Conservation (phyloP, 352 stramenopile species). For the Peronospora farinosa region DNA sequence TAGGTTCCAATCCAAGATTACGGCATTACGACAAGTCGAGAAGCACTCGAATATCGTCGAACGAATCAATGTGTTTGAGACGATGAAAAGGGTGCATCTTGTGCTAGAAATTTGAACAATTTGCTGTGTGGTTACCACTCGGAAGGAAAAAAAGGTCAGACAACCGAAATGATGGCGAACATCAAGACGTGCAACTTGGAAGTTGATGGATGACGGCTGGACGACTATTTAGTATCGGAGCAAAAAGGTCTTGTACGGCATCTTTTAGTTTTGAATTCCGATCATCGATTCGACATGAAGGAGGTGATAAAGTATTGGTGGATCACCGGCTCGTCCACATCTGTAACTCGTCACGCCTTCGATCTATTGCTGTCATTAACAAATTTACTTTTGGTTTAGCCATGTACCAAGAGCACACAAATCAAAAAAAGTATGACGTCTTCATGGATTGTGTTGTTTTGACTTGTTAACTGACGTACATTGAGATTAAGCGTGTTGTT, state of each 20-base stretch:
- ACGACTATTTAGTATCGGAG: constrained; percentile 46
- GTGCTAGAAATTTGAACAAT: constrained; percentile 86
- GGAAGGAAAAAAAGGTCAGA: constrained; percentile 56
- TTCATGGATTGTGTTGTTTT: background rate
- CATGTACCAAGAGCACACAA: constrained; percentile 52
- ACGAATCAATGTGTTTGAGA: constrained; percentile 78
- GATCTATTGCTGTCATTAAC: constrained; percentile 52
- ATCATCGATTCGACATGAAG: constrained; percentile 54
- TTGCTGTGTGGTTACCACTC: constrained; percentile 77
- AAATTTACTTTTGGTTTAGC: constrained; percentile 62
- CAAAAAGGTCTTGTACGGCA: constrained; percentile 70
- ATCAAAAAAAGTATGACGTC: constrained; percentile 36
- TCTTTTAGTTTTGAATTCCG: constrained; percentile 68
- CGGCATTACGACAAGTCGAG: constrained; percentile 47
- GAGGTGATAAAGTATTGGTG: constrained; percentile 70
- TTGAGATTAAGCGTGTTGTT: constrained; percentile 6
- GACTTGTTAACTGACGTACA: constrained; percentile 13
- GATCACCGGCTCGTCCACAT: constrained; percentile 31
- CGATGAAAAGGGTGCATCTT: constrained; percentile 62
- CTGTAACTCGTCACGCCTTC: constrained; percentile 16
- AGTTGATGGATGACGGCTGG: constrained; percentile 69
- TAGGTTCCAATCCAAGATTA: constrained; percentile 56
- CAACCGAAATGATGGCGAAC: constrained; percentile 76
- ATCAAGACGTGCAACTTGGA: constrained; percentile 75
- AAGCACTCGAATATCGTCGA: constrained; percentile 74